phyloP scores from a whole-genome alignment of 371 early-diverging fungal genomes.

The Smittium mucronatum region DNA sequence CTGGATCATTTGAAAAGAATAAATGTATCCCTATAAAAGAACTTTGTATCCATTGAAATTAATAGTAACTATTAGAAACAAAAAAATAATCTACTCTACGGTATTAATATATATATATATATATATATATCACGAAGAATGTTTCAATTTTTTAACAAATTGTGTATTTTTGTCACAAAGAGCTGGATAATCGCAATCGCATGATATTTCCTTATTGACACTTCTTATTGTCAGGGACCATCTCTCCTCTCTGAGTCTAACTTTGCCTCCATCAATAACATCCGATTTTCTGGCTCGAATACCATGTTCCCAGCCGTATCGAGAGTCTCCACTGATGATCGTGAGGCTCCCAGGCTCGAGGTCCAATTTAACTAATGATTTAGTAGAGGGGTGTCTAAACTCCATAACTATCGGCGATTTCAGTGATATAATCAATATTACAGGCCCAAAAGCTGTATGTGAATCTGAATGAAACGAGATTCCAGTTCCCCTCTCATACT shows the following conservation, averaged over 20 bases:
- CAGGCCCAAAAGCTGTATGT: slow-evolving; percentile 35
- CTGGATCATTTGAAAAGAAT: too few species aligned
- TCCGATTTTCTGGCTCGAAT: slow-evolving; percentile 37
- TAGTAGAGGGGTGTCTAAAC: slow-evolving; percentile 26
- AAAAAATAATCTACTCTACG: too few species aligned
- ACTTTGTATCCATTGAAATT: too few species aligned
- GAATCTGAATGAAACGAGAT: slow-evolving; percentile 41
- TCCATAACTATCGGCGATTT: slow-evolving; percentile 34
- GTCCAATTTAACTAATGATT: slow-evolving; percentile 16
- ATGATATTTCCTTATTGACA: slow-evolving; percentile 12
- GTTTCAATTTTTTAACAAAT: slow-evolving; percentile 13
- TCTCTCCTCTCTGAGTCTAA: slow-evolving; percentile 25
- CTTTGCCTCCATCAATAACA: slow-evolving; percentile 27
- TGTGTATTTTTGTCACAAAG: slow-evolving; percentile 18
- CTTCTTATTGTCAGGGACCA: slow-evolving; percentile 26
- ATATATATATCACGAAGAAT: too few species aligned
- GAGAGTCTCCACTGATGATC: slow-evolving; percentile 32
- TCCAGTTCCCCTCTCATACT: slow-evolving; percentile 39
- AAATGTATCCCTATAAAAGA: too few species aligned
- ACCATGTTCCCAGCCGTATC: slow-evolving; percentile 39
- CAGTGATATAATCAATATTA: slow-evolving; percentile 30
- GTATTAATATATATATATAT: too few species aligned
- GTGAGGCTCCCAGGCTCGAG: slow-evolving; percentile 35
- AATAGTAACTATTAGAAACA: too few species aligned
- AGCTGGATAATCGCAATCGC: slow-evolving; percentile 16